Conservation (phyloP, 192 early-diverging fungal species). For the Coemansia sp. region DNA sequence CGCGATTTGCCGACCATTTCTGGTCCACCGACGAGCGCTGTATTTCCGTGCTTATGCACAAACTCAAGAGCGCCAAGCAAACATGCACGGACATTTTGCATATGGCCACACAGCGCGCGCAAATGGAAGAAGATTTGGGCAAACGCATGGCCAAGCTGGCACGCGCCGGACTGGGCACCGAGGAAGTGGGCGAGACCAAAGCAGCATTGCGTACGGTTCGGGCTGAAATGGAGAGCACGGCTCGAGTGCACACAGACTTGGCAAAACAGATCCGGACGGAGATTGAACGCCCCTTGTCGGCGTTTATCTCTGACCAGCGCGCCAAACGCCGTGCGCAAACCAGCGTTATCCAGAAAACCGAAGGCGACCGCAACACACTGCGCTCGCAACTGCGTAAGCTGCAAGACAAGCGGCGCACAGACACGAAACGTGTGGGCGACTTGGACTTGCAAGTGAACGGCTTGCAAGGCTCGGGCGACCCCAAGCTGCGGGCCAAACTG, state of each 20-base stretch:
- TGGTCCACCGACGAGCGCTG: slow-evolving; percentile 65
- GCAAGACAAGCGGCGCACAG: slow-evolving; percentile 57
- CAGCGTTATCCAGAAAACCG: slow-evolving; percentile 49
- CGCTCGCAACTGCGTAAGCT: slow-evolving; percentile 53
- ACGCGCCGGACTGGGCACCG: slow-evolving; percentile 60
- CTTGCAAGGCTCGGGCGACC: slow-evolving; percentile 40
- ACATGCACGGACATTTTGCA: slow-evolving; percentile 67
- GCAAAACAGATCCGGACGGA: slow-evolving; percentile 62
- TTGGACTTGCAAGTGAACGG: slow-evolving; percentile 49
- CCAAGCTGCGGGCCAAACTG: slow-evolving; percentile 41
- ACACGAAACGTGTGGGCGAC: slow-evolving; percentile 55
- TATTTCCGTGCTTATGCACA: slow-evolving; percentile 62
- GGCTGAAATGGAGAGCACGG: slow-evolving; percentile 63
- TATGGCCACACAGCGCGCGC: slow-evolving; percentile 61
- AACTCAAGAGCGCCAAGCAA: slow-evolving; percentile 67
- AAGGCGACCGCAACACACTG: slow-evolving; percentile 45
- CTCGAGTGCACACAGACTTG: slow-evolving; percentile 63
- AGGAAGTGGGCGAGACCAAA: slow-evolving; percentile 66
- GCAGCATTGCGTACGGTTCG: slow-evolving; percentile 59
- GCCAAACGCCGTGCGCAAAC: slow-evolving; percentile 59
- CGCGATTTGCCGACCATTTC: slow-evolving; percentile 42
- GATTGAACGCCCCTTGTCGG: slow-evolving; percentile 58
- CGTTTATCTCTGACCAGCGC: slow-evolving; percentile 68
- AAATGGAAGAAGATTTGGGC: slow-evolving; percentile 70
- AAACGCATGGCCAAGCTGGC: slow-evolving; percentile 64